Percentiles rank a stretch among this genome's conserved stretches.
phyloP scores from a whole-genome alignment of 164 flowering plant species.

The Berberis thunbergii region DNA sequence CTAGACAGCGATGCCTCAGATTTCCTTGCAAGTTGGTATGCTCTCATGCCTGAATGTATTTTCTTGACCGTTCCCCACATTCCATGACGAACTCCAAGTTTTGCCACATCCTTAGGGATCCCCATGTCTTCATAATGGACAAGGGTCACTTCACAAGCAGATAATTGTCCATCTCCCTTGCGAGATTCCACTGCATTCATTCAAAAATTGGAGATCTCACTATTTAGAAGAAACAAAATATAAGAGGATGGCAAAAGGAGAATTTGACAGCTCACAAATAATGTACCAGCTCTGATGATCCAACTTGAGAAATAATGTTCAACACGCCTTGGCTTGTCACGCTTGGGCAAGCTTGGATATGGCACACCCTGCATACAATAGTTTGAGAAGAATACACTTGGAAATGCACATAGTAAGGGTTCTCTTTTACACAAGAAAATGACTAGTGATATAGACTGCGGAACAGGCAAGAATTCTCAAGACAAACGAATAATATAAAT shows the following conservation, averaged over 20 bases:
- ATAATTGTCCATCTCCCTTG: constrained; percentile 70
- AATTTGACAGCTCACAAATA: too few relatives aligned
- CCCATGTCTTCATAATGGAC: constrained; percentile 98
- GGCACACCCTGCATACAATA: constrained; percentile 58
- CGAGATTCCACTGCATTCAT: constrained; percentile 66
- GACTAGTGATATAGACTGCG: too few relatives aligned
- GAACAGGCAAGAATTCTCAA: too few relatives aligned
- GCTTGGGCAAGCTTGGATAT: constrained; percentile 55
- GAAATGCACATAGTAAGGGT: too few relatives aligned
- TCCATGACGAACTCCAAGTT: constrained; percentile 90
- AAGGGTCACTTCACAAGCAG: constrained; percentile 88
- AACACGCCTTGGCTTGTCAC: constrained; percentile 94
- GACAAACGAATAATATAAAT: too few relatives aligned
- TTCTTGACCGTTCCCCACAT: constrained; percentile 99
- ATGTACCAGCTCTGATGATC: constrained; percentile 73
- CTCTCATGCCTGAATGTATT: constrained; percentile 73
- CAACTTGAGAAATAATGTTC: constrained; percentile 92
- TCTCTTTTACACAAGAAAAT: too few relatives aligned
- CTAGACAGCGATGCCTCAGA: constrained; percentile 47
- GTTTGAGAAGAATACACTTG: background rate
- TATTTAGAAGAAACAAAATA: background rate
- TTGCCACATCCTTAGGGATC: constrained; percentile 93
- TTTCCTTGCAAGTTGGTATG: constrained; percentile 71
- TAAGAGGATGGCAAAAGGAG: background rate
- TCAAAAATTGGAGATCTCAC: background rate